Percentiles rank a stretch among this genome's conserved stretches.
These are phyloP conservation scores for Jamesozyma piceae DNA, from an alignment of 805 yeast species.

Conservation along the genomic window DNA sequence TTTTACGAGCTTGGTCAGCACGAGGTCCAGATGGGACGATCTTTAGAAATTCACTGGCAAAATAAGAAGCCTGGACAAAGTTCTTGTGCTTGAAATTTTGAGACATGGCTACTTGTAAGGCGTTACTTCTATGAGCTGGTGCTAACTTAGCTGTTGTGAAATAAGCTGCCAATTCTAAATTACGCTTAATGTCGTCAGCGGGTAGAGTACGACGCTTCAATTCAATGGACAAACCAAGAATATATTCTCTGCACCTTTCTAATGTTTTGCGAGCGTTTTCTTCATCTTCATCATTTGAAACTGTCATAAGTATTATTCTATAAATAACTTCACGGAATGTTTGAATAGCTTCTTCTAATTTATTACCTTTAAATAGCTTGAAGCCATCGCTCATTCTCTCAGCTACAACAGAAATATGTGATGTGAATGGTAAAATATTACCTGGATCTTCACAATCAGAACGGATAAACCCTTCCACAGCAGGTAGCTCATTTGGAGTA, in stretches of 20 bases:
- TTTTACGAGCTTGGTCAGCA: conserved; percentile 80
- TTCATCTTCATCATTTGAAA: conserved; percentile 65
- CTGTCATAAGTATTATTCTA: conserved; percentile 61
- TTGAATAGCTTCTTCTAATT: conserved; percentile 70
- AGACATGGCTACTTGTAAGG: conserved; percentile 90
- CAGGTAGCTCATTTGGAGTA: conserved; percentile 56
- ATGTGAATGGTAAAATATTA: conserved; percentile 55
- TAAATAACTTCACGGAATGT: conserved; percentile 74
- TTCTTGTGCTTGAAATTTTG: conserved; percentile 85
- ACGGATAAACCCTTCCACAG: conserved; percentile 61
- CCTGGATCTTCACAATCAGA: conserved; percentile 40
- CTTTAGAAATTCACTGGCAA: conserved; percentile 75
- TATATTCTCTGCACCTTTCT: conserved; percentile 75
- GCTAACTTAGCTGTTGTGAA: conserved; percentile 80
- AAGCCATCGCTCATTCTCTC: conserved; percentile 60
- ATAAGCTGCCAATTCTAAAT: conserved; percentile 90
- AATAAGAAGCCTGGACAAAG: conserved; percentile 77
- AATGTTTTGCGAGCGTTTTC: conserved; percentile 63
- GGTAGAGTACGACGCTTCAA: conserved; percentile 76
- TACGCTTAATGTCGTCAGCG: conserved; percentile 64
- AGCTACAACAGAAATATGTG: conserved; percentile 63
- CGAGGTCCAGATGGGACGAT: conserved; percentile 65
- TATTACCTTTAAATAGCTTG: conserved; percentile 73
- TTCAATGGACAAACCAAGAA: conserved; percentile 86
- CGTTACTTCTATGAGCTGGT: conserved; percentile 75